Evolutionary conservation across 768 basidiomycete genomes (phyloP), one percentile per base, ranked within the genome.

Genomic region (Wakefieldia striispora): DNA sequence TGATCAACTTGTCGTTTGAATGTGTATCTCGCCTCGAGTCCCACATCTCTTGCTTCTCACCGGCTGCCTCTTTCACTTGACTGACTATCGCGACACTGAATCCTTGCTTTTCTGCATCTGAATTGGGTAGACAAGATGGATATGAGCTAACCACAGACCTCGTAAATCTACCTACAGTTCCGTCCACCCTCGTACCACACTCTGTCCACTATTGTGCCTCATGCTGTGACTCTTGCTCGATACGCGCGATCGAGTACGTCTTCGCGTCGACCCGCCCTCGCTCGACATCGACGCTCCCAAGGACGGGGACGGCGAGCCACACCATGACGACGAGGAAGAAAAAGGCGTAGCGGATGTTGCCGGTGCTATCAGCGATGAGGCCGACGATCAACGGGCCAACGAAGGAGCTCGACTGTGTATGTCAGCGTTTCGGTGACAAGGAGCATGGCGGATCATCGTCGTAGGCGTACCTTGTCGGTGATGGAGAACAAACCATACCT

Each of bases 281-380:
- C 39, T 83, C 81, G 2, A 91, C 75, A 61, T 94, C 75, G 3
- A 95, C 89, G 31, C 75, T 73, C 53, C 70, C 59, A 7, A 99
- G 74, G 0, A 95, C 70, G 0, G 94, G 95, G 2, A 95, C 70
- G 0, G 93, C 87, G 2, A 81, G 57, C 80, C 86, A 86, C 12
- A 97, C 74, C 86, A 95, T 89, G 44, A 75, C 49, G 3, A 91
- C 75, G 14, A 97, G 77, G 72, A 98, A 94, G 63, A 91, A 84
- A 69, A 97, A 97, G 3, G 86, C 85, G 53, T 88, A 88, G 23
- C 95, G 86, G 41, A 97, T 95, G 67, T 95, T 94, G 3, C 90
- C 93, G 0, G 93, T 97, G 38, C 75, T 66, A 63, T 95, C 93
- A 0, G 94, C 84, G 35, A 97, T 88, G 33, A 94, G 56, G 0